These are phyloP conservation scores for Pyrenophora graminea DNA, from an alignment of 2,329 filamentous ascomycete genomes.

Conservation along the genomic window DNA sequence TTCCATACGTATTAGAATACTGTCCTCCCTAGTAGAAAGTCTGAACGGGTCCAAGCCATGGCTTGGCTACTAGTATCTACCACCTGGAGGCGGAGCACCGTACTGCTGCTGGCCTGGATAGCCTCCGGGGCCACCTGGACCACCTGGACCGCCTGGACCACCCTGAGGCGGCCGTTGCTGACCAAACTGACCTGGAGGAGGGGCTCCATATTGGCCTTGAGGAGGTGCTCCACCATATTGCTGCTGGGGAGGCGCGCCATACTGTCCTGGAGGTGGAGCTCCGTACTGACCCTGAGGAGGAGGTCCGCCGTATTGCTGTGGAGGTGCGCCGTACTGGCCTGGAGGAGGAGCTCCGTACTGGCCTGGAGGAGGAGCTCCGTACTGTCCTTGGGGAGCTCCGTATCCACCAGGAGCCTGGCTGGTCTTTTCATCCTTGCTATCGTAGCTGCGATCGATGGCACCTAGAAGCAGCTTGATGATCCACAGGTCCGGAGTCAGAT, in stretches of 20 bases:
- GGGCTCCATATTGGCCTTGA: constrained; percentile 20
- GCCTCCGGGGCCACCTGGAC: constrained; percentile 16
- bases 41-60: not conserved
- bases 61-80: constrained; percentile 19
- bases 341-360: constrained; percentile 17
- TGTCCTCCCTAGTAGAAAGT: too few relatives aligned
- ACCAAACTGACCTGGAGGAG: constrained; percentile 22
- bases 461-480: constrained; percentile 70
- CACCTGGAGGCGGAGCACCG: constrained; percentile 24
- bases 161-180: constrained; percentile 28
- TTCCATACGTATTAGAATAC: too few relatives aligned
- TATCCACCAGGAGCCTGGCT: constrained; percentile 44
- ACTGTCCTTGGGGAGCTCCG: constrained; percentile 38
- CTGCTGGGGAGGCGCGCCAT: constrained; percentile 14
- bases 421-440: constrained; percentile 66
- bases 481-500: constrained; percentile 69
- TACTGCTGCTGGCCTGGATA: constrained; percentile 32
- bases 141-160: constrained; percentile 18
- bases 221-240: constrained; percentile 4
- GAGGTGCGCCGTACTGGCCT: constrained; percentile 20
- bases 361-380: constrained; percentile 29
- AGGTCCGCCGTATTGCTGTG: constrained; percentile 22
- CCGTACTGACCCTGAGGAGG: constrained; percentile 23
- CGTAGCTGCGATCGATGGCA: constrained; percentile 68
- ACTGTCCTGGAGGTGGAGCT: constrained; percentile 23